phyloP scores from a whole-genome alignment of 2,329 filamentous ascomycete genomes.

The Neurospora crassa region DNA sequence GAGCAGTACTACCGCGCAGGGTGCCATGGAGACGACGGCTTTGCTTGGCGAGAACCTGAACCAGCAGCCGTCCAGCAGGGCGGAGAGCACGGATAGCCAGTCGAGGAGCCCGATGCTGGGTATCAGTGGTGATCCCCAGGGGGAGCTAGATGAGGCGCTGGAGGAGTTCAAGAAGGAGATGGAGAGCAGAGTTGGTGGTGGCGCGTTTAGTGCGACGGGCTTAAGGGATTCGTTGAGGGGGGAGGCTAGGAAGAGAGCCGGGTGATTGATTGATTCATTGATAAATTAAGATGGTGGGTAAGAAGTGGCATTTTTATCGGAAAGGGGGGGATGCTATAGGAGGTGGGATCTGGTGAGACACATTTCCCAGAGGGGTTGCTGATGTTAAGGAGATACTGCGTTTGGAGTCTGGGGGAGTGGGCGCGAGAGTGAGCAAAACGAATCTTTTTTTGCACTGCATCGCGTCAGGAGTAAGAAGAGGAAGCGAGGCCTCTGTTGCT shows the following conservation, averaged over 20 bases:
- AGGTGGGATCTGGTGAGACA: conserved; percentile 3
- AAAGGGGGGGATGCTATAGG: not conserved
- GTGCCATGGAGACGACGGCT: not conserved
- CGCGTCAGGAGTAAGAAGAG: not conserved
- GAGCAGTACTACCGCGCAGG: not conserved
- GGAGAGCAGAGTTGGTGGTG: conserved; percentile 35
- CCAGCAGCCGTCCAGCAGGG: conserved; percentile 29
- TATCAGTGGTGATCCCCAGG: conserved; percentile 64
- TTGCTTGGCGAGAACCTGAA: not conserved
- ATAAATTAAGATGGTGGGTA: not conserved
- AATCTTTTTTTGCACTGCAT: not conserved
- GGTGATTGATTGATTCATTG: not conserved
- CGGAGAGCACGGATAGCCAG: conserved; percentile 48
- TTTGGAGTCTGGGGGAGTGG: not conserved
- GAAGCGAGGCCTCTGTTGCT: not conserved
- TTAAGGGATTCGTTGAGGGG: conserved; percentile 6
- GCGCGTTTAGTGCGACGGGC: conserved; percentile 8
- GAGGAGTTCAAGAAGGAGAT: conserved; percentile 66
- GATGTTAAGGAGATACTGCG: not conserved
- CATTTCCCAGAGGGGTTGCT: not conserved
- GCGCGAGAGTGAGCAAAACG: not conserved
- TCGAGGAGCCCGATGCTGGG: conserved; percentile 60
- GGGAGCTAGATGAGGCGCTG: conserved; percentile 69
- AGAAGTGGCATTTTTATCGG: not conserved
- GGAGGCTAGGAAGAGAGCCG: conserved; percentile 2